Conservation (phyloP, 2,329 filamentous ascomycete species). For the Calonectria ilicicola region DNA sequence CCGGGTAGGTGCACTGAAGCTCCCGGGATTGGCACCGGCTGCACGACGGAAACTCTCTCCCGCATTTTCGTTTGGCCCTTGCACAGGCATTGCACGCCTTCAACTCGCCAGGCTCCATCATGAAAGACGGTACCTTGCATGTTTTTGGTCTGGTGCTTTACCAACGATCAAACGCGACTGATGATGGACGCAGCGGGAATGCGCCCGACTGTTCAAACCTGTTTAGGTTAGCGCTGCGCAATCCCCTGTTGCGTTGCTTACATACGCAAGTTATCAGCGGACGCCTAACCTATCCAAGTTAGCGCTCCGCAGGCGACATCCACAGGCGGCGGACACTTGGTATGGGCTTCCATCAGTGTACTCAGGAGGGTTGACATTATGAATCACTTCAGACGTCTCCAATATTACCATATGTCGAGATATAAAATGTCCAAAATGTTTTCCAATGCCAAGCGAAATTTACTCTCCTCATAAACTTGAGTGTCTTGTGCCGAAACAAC, state of each 20-base stretch:
- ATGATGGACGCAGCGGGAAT: neutral
- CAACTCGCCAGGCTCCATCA: neutral
- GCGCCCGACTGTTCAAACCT: neutral
- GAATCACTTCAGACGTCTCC: neutral
- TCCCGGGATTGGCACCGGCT: neutral
- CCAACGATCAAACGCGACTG: neutral
- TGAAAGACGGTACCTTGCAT: neutral
- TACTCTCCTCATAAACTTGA: too few species aligned
- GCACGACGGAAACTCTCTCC: constrained; percentile 27
- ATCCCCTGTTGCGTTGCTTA: neutral
- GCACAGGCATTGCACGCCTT: constrained; percentile 29
- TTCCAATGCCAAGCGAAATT: neutral
- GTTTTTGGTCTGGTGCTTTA: neutral
- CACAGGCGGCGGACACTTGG: neutral
- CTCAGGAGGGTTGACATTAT: too few species aligned
- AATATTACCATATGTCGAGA: neutral
- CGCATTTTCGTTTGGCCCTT: constrained; percentile 34
- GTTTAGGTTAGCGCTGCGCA: neutral
- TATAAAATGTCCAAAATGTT: neutral
- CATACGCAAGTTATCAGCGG: neutral
- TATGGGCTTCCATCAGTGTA: neutral
- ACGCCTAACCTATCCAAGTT: neutral
- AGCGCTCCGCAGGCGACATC: neutral
- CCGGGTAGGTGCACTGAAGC: neutral
- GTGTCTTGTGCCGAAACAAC: neutral